Percentiles rank a stretch among this genome's conserved stretches.
Conservation (phyloP, 805 yeast species). For the Pichia nakasei region DNA sequence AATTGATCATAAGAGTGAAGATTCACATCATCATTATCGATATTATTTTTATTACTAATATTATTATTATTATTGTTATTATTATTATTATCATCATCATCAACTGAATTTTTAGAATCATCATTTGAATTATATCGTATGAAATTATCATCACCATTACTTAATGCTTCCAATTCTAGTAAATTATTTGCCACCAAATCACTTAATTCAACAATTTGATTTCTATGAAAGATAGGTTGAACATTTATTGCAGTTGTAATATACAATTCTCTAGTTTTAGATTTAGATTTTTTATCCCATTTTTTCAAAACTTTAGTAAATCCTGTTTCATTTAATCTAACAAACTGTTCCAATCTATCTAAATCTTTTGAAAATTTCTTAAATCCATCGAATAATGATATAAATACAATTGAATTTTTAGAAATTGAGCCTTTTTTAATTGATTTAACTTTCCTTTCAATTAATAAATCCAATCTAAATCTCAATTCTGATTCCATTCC, state of each 20-base stretch:
- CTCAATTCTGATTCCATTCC: slow-evolving; percentile 87
- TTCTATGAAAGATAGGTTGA: slow-evolving; percentile 92
- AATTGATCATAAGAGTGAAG: slow-evolving; percentile 46
- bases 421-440: slow-evolving; percentile 35
- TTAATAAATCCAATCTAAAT: slow-evolving; percentile 65
- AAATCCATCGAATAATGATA: slow-evolving; percentile 80
- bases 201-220: slow-evolving; percentile 74
- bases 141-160: slow-evolving; percentile 31
- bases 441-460: slow-evolving; percentile 49
- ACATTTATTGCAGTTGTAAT: slow-evolving; percentile 88
- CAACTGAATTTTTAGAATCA: not conserved
- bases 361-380: slow-evolving; percentile 84
- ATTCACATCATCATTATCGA: slow-evolving; percentile 2
- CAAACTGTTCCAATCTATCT: slow-evolving; percentile 83
- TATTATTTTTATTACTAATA: not conserved
- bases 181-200: slow-evolving; percentile 62
- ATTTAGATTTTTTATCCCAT: slow-evolving; percentile 96
- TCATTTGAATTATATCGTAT: slow-evolving; percentile 17
- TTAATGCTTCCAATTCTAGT: slow-evolving; percentile 66
- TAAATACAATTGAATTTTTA: slow-evolving; percentile 66
- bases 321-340: slow-evolving; percentile 91
- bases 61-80: slow-evolving; percentile 1
- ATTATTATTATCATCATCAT: not conserved
- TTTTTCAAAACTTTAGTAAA: slow-evolving; percentile 91
- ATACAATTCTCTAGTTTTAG: slow-evolving; percentile 88